phyloP scores from a whole-genome alignment of 805 yeast genomes.

The Zygosaccharomyces lentus region DNA sequence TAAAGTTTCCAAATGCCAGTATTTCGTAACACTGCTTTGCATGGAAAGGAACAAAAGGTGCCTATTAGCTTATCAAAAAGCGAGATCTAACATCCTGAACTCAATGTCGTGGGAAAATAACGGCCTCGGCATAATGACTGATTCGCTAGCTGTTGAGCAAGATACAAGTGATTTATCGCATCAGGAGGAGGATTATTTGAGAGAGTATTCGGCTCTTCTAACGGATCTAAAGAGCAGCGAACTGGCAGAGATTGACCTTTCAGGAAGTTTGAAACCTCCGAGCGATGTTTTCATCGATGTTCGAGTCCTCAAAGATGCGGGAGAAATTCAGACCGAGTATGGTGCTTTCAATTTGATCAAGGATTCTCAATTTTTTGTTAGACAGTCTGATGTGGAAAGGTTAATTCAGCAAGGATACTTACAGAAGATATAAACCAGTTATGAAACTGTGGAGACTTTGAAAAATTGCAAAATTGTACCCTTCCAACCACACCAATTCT shows the following conservation, averaged over 20 bases:
- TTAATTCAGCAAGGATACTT: conserved; percentile 90
- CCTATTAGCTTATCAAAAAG: conserved; percentile 73
- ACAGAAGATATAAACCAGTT: conserved; percentile 52
- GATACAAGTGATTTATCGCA: conserved; percentile 57
- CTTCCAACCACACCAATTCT: conserved; percentile 28
- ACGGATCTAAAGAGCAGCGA: conserved; percentile 69
- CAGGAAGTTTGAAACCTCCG: conserved; percentile 90
- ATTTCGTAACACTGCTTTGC: conserved; percentile 55
- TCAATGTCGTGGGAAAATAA: conserved; percentile 67
- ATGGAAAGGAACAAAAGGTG: conserved; percentile 89
- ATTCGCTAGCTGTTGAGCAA: conserved; percentile 24
- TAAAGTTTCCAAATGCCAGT: conserved; percentile 55
- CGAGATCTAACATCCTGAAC: conserved; percentile 63
- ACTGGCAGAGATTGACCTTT: conserved; percentile 76
- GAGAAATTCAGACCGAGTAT: conserved; percentile 95
- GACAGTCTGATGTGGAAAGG: conserved; percentile 92
- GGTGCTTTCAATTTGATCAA: conserved; percentile 92
- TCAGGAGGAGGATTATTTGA: conserved; percentile 73
- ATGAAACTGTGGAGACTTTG: conserved; percentile 33
- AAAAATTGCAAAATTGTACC: conserved; percentile 20
- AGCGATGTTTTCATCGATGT: conserved; percentile 89
- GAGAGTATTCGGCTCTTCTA: conserved; percentile 63
- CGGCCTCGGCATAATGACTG: conserved; percentile 39
- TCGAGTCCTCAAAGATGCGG: conserved; percentile 87
- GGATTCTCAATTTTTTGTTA: conserved; percentile 89